Conservation (phyloP, 495 filamentous ascomycete species). For the Podospora sp. region DNA sequence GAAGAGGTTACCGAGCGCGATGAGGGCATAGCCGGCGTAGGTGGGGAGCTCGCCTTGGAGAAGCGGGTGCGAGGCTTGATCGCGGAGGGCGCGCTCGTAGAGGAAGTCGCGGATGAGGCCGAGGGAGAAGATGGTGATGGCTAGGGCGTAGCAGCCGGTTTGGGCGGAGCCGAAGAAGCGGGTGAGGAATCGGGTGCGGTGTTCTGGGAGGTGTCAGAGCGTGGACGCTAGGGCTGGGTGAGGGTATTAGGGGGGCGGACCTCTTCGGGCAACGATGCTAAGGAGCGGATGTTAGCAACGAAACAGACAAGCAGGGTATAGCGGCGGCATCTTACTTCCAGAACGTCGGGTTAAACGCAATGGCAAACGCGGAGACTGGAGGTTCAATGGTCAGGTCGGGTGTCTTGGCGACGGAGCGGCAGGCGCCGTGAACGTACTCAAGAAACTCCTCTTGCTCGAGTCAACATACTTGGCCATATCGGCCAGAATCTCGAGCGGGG, state of each 20-base stretch:
- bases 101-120: slow-evolving; percentile 82
- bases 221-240: slow-evolving; percentile 14
- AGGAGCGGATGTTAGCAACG: slow-evolving; percentile 26
- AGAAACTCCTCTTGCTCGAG: slow-evolving; percentile 64
- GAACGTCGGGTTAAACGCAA: slow-evolving; percentile 77
- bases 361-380: slow-evolving; percentile 66
- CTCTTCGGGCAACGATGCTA: slow-evolving; percentile 69
- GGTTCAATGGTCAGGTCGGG: slow-evolving; percentile 17
- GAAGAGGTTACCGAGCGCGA: slow-evolving; percentile 77
- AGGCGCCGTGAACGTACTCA: slow-evolving; percentile 48
- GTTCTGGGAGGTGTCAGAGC: slow-evolving; percentile 61
- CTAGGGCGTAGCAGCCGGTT: slow-evolving; percentile 87
- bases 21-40: slow-evolving; percentile 65
- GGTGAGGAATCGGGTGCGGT: slow-evolving; percentile 85
- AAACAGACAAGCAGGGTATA: slow-evolving; percentile 1
- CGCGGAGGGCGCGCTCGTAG: slow-evolving; percentile 72
- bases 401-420: slow-evolving; percentile 19
- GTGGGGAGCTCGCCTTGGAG: slow-evolving; percentile 56
- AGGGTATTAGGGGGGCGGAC: slow-evolving; percentile 41
- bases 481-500: slow-evolving; percentile 34
- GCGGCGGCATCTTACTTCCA: slow-evolving; percentile 70
- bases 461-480: slow-evolving; percentile 67
- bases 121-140: slow-evolving; percentile 83
- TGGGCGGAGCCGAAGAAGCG: slow-evolving; percentile 80
- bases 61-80: slow-evolving; percentile 74